Conservation (phyloP, 176 grass and related monocot species). For the Juncus inflexus region DNA sequence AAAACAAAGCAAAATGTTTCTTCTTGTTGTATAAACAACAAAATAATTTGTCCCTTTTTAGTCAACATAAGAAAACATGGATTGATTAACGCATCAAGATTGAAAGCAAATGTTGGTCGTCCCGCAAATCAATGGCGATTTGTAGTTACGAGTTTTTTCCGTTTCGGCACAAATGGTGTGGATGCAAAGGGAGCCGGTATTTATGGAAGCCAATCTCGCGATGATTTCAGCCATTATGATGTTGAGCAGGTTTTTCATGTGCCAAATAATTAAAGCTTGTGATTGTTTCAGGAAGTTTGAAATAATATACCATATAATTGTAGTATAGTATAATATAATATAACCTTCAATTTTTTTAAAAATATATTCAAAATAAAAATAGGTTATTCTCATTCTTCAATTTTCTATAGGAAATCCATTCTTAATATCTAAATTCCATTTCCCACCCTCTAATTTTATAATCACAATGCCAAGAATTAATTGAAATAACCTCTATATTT, state of each 20-base stretch:
- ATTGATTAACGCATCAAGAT: too few species aligned
- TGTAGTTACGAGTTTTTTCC: constrained; percentile 53
- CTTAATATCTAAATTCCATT: background rate
- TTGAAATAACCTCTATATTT: background rate
- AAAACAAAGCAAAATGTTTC: too few species aligned
- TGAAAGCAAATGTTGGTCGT: too few species aligned
- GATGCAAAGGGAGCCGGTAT: constrained; percentile 55
- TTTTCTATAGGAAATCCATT: too few species aligned
- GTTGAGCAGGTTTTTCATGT: constrained; percentile 49
- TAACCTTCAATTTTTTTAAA: too few species aligned
- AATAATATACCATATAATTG: background rate
- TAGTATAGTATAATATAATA: too few species aligned
- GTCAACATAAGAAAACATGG: too few species aligned
- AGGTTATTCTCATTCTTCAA: too few species aligned
- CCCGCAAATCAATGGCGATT: too few species aligned
- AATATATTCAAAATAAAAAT: background rate
- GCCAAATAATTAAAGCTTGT: too few species aligned
- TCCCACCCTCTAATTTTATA: background rate
- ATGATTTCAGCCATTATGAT: constrained; percentile 78
- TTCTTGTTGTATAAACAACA: too few species aligned
- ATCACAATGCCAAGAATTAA: background rate
- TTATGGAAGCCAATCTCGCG: constrained; percentile 56
- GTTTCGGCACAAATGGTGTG: constrained; percentile 52
- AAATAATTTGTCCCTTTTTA: too few species aligned
- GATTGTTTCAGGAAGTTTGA: background rate